phyloP scores from a whole-genome alignment of 768 basidiomycete genomes.

The Mycena indigotica region DNA sequence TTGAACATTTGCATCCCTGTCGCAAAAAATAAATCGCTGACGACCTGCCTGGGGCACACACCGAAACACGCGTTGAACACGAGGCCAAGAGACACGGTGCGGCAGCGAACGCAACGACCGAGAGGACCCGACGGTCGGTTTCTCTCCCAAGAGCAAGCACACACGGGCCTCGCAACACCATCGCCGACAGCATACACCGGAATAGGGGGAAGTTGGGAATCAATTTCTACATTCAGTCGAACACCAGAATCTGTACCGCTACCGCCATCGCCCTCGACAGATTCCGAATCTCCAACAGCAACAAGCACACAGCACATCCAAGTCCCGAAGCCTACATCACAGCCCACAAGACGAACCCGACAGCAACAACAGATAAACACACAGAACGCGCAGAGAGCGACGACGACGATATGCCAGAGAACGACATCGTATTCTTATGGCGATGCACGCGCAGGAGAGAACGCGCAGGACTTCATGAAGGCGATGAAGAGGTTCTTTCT shows the following conservation, averaged over 20 bases:
- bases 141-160: not conserved
- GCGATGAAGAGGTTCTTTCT: not conserved
- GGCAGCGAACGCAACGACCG: constrained; percentile 12
- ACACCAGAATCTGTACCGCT: no score
- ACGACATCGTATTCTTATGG: constrained; percentile 5
- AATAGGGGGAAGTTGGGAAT: not conserved
- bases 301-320: not conserved
- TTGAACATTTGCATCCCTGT: no score
- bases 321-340: no score
- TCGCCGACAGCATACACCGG: not conserved
- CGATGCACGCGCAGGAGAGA: constrained; percentile 3
- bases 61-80: not conserved
- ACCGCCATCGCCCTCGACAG: no score
- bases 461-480: constrained; percentile 8
- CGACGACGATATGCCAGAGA: constrained; percentile 2
- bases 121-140: not conserved
- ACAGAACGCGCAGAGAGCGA: no score
- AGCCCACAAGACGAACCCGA: no score
- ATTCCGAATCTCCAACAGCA: no score
- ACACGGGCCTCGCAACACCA: not conserved
- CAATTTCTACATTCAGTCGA: not conserved
- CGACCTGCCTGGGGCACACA: no score
- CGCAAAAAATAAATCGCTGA: no score
- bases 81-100: not conserved
- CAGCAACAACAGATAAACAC: no score